phyloP scores from a whole-genome alignment of 176 grass and related monocot species.

The Oryza longistaminata region DNA sequence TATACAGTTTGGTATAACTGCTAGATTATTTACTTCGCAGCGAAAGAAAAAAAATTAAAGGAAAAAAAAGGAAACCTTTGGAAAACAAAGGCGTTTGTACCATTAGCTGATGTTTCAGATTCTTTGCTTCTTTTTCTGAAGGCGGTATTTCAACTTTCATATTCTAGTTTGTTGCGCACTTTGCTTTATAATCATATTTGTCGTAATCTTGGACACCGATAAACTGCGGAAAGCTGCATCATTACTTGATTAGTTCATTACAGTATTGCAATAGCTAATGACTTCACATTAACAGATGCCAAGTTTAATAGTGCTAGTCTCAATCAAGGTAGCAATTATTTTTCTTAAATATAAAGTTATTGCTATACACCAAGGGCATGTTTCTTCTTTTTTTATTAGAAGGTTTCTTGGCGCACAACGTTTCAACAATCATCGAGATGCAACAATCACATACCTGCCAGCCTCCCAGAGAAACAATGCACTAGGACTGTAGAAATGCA shows the following conservation, averaged over 20 bases:
- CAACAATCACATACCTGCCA: neutral
- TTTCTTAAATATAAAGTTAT: neutral
- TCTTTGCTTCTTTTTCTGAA: neutral
- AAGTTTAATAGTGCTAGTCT: neutral
- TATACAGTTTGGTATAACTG: neutral
- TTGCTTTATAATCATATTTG: neutral
- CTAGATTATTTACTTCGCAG: neutral
- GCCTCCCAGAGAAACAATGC: neutral
- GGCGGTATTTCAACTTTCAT: neutral
- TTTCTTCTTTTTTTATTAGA: neutral
- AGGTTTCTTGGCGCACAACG: neutral
- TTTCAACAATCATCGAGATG: neutral
- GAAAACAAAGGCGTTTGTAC: slow-evolving; percentile 12
- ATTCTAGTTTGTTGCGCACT: neutral
- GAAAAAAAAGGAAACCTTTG: neutral
- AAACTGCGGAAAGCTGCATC: neutral
- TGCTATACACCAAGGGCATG: neutral
- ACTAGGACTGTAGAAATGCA: neutral
- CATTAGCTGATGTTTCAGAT: neutral
- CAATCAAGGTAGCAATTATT: neutral
- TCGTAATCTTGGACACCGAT: neutral
- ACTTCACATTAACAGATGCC: neutral
- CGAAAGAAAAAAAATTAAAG: neutral
- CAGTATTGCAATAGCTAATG: neutral
- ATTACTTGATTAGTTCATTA: neutral